These are phyloP conservation scores for Cryptococcus maquisensis DNA, from an alignment of 1,284 basidiomycete genomes.

Conservation along the genomic window DNA sequence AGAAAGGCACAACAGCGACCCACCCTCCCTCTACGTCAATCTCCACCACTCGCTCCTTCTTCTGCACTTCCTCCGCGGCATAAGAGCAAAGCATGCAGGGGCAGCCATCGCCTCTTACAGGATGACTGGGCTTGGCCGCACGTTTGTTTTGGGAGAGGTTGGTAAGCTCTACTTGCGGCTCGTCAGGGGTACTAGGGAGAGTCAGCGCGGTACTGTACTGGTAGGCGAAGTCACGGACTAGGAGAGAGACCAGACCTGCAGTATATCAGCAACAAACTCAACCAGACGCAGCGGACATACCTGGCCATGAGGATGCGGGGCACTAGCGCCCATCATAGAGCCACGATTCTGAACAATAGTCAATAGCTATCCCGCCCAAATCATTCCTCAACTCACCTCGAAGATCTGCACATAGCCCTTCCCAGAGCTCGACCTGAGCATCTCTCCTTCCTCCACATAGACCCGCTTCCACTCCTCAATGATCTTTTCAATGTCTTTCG, in stretches of 20 bases:
- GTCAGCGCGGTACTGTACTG: not conserved
- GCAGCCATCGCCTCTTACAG: slow-evolving; percentile 51
- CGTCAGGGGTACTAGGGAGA: slow-evolving; percentile 57
- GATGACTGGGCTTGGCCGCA: slow-evolving; percentile 5
- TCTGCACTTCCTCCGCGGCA: slow-evolving; percentile 63
- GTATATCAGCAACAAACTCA: not conserved
- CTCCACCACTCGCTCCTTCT: slow-evolving; percentile 64
- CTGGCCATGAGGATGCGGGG: slow-evolving; percentile 89
- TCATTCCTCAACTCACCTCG: slow-evolving; percentile 56
- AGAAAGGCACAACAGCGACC: slow-evolving; percentile 87
- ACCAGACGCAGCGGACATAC: not conserved
- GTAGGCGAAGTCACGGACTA: slow-evolving; percentile 36
- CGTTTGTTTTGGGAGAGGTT: slow-evolving; percentile 50
- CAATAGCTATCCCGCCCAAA: not conserved
- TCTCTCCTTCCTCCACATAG: slow-evolving; percentile 59
- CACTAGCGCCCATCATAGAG: slow-evolving; percentile 91
- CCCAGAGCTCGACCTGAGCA: slow-evolving; percentile 38
- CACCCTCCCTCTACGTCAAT: slow-evolving; percentile 66
- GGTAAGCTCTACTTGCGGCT: slow-evolving; percentile 63
- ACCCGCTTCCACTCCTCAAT: slow-evolving; percentile 73
- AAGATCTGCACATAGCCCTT: slow-evolving; percentile 81
- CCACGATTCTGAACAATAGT: slow-evolving; percentile 78
- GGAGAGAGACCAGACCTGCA: slow-evolving; percentile 74
- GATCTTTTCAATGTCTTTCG: slow-evolving; percentile 63
- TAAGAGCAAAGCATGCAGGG: slow-evolving; percentile 84